Evolutionary conservation across 164 flowering plant genomes (phyloP).

Genomic region (Stephania yunnanensis): DNA sequence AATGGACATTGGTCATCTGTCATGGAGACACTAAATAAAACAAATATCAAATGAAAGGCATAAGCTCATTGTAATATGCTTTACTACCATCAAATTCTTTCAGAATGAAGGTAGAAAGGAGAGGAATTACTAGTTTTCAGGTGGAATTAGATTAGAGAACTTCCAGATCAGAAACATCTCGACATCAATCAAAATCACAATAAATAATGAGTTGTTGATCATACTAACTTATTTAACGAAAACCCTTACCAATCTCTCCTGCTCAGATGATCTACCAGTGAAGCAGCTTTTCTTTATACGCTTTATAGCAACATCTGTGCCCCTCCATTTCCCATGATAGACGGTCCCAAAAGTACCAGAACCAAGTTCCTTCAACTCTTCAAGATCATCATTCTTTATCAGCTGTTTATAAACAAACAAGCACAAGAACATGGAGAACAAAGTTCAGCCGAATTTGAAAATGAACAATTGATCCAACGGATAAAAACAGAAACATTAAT

Average conservation of each 20-base stretch:
- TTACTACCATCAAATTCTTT: not conserved
- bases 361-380: slow-evolving; percentile 83
- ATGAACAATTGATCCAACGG: not conserved
- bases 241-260: slow-evolving; percentile 74
- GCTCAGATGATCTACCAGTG: slow-evolving; percentile 91
- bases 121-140: not conserved
- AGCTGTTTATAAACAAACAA: slow-evolving; percentile 30
- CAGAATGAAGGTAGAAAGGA: not conserved
- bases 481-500: not conserved
- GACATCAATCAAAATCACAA: not conserved
- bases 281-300: slow-evolving; percentile 89
- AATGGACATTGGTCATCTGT: not conserved
- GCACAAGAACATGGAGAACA: not conserved
- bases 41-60: not conserved
- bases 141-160: not conserved
- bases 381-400: slow-evolving; percentile 86
- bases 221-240: not conserved
- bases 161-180: not conserved
- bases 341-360: slow-evolving; percentile 97
- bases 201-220: not conserved
- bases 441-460: not conserved
- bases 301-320: slow-evolving; percentile 92
- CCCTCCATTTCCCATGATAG: slow-evolving; percentile 97
- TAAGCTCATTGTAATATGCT: not conserved
- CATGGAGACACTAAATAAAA: not conserved